Evolutionary conservation across 495 filamentous ascomycete species (phyloP).

Genomic region (Penicillium soppii): DNA sequence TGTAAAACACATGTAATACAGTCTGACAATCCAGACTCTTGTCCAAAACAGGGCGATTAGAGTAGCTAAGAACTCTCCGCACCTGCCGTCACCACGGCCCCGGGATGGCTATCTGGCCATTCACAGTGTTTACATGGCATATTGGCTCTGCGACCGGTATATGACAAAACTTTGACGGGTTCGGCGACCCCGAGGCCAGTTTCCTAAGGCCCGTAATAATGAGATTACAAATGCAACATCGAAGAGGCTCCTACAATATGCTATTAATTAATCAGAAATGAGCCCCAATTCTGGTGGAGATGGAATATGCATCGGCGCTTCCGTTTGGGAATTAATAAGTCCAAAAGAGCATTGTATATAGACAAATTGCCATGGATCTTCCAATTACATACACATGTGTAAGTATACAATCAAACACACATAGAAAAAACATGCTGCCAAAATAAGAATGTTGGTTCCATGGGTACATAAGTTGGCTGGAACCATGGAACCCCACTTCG

Average conservation of each 20-base stretch:
- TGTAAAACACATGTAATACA: background rate
- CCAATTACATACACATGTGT: too few species aligned
- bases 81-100: conserved; percentile 15
- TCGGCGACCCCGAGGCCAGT: conserved; percentile 11
- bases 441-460: background rate
- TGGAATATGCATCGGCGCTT: background rate
- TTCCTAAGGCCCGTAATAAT: conserved; percentile 6
- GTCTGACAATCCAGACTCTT: background rate
- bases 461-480: background rate
- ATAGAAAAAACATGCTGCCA: background rate
- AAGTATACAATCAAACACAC: background rate
- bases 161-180: background rate
- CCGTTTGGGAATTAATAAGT: background rate
- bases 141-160: background rate
- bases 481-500: background rate
- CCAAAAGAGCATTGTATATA: too few species aligned
- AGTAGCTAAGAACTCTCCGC: conserved; percentile 11
- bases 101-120: conserved; percentile 6
- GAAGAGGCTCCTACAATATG: conserved; percentile 4
- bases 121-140: background rate
- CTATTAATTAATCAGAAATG: too few species aligned
- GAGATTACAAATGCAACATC: background rate
- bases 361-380: too few species aligned
- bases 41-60: conserved; percentile 12
- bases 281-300: background rate